Conservation (phyloP, 2,329 filamentous ascomycete genomes). For the Colletotrichum cuscutae region DNA sequence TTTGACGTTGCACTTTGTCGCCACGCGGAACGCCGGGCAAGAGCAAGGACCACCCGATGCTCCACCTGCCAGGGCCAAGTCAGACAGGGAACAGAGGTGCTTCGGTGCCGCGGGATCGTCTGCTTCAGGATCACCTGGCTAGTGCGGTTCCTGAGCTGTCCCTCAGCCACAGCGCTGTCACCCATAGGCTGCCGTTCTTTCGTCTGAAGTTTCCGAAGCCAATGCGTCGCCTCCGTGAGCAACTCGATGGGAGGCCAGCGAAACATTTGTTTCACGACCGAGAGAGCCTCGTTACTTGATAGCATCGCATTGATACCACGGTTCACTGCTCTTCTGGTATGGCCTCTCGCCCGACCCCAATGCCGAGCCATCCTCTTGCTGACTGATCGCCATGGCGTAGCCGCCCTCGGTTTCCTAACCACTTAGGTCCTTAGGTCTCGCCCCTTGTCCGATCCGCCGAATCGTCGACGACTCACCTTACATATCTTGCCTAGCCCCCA, state of each 20-base stretch:
- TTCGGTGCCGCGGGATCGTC: conserved; percentile 27
- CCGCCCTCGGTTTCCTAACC: conserved; percentile 25
- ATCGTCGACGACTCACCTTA: conserved; percentile 17
- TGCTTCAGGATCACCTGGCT: conserved; percentile 33
- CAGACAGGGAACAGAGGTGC: conserved; percentile 23
- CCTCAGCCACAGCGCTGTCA: conserved; percentile 12
- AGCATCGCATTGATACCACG: conserved; percentile 34
- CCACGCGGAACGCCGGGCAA: neutral
- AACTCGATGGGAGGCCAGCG: conserved; percentile 24
- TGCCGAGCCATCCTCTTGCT: conserved; percentile 32
- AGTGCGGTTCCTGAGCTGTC: conserved; percentile 21
- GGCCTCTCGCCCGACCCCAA: conserved; percentile 15
- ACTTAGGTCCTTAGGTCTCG: conserved; percentile 24
- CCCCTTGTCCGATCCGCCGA: conserved; percentile 23
- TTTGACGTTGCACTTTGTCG: neutral
- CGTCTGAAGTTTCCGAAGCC: conserved; percentile 25
- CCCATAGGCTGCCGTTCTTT: conserved; percentile 17
- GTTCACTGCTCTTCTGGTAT: conserved; percentile 15
- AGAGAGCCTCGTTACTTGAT: conserved; percentile 22
- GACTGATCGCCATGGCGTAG: conserved; percentile 36
- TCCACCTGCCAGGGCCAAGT: conserved; percentile 19
- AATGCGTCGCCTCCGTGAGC: conserved; percentile 19
- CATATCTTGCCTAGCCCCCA: conserved; percentile 25
- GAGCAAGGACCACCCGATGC: conserved; percentile 22
- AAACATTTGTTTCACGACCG: conserved; percentile 30